Percentiles rank a stretch among this genome's conserved stretches.
These are phyloP conservation scores for Monosporozyma siamensis DNA, from an alignment of 805 yeast species.

Conservation along the genomic window DNA sequence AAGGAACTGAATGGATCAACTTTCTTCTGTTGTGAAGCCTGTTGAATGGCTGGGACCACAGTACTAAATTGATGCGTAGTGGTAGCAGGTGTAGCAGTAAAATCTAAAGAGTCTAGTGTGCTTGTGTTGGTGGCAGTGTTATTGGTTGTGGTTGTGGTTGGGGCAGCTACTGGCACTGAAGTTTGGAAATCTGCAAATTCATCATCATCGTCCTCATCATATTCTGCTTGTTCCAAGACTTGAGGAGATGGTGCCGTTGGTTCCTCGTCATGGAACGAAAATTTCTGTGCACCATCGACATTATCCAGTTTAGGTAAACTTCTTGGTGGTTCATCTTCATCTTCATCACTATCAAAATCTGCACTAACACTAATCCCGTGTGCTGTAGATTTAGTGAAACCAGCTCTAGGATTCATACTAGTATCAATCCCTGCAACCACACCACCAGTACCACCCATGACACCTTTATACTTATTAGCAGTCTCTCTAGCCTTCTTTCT, in stretches of 20 bases:
- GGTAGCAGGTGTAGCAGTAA: not conserved
- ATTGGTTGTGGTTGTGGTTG: conserved; percentile 2
- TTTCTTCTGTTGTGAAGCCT: conserved; percentile 32
- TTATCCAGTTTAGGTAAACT: conserved; percentile 26
- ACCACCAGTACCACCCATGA: conserved; percentile 48
- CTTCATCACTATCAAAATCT: conserved; percentile 41
- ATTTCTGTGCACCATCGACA: conserved; percentile 28
- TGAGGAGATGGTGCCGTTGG: not conserved
- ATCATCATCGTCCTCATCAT: conserved; percentile 50
- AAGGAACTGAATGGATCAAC: conserved; percentile 67
- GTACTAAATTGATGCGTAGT: not conserved
- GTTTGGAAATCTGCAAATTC: conserved; percentile 77
- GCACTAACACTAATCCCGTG: conserved; percentile 31
- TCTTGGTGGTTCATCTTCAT: conserved; percentile 24
- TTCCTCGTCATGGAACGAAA: conserved; percentile 47
- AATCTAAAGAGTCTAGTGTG: not conserved
- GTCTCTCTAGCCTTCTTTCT: conserved; percentile 86
- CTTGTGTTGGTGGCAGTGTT: not conserved
- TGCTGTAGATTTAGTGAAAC: conserved; percentile 16
- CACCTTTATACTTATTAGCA: conserved; percentile 73
- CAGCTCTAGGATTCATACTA: conserved; percentile 24
- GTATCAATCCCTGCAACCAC: conserved; percentile 22
- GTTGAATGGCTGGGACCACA: conserved; percentile 28
- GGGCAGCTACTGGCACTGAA: conserved; percentile 41
- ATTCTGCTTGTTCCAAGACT: not conserved